Percentiles rank a stretch among this genome's conserved stretches.
Conservation (phyloP, 176 grass and related monocot species). For the Bonia amplexicaulis region DNA sequence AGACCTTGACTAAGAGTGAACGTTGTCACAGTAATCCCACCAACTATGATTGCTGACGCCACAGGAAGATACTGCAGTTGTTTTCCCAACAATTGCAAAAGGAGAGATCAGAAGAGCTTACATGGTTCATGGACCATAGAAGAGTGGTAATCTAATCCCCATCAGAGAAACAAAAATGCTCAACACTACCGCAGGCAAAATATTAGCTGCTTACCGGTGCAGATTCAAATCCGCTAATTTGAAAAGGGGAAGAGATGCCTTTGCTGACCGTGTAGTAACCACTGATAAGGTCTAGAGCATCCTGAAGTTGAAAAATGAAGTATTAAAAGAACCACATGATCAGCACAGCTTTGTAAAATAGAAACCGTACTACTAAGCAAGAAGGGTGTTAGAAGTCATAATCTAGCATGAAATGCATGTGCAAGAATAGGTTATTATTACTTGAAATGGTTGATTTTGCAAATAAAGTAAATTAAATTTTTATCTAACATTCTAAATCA, state of each 20-base stretch:
- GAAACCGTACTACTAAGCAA: background rate
- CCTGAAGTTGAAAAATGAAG: constrained; percentile 52
- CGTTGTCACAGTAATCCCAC: constrained; percentile 78
- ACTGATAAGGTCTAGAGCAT: constrained; percentile 89
- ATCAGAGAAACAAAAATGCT: background rate
- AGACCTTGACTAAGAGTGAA: constrained; percentile 91
- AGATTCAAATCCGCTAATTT: constrained; percentile 68
- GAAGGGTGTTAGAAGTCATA: background rate
- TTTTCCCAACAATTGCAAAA: constrained; percentile 11
- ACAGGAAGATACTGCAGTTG: constrained; percentile 76
- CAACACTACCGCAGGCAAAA: background rate
- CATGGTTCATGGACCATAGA: background rate
- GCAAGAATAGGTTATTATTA: background rate
- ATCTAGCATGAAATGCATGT: constrained; percentile 4
- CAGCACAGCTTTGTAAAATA: background rate
- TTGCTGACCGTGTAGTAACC: constrained; percentile 67
- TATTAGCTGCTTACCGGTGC: constrained; percentile 49
- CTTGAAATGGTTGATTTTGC: constrained; percentile 10
- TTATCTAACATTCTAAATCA: background rate
- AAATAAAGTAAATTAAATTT: background rate
- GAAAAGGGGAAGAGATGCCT: constrained; percentile 61
- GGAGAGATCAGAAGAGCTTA: background rate
- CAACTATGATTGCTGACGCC: constrained; percentile 80
- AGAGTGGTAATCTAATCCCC: background rate
- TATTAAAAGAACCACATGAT: constrained; percentile 19